Evolutionary conservation across 306 rosid genomes (phyloP).

Genomic region (cucumber (Cucumis sativus)): DNA sequence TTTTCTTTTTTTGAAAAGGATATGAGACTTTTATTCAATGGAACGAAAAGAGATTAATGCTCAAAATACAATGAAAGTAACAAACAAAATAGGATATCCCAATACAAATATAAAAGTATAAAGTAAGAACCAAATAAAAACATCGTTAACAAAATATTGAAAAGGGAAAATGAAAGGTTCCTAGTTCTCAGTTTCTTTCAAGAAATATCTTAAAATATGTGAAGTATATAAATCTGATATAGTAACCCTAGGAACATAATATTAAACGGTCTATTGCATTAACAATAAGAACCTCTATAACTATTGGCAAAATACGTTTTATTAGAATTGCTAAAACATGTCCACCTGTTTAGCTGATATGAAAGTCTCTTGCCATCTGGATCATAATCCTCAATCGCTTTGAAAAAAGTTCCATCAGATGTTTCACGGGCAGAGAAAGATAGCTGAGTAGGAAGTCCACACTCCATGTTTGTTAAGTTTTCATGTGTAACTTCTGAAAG

Average conservation of each 20-base stretch:
- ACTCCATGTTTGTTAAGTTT: slow-evolving; percentile 72
- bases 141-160: too few relatives aligned
- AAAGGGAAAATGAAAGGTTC: too few relatives aligned
- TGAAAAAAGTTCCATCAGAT: slow-evolving; percentile 88
- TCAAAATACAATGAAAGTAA: too few relatives aligned
- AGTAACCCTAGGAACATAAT: background rate
- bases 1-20: too few relatives aligned
- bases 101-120: too few relatives aligned
- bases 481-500: slow-evolving; percentile 35
- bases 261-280: background rate
- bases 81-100: too few relatives aligned
- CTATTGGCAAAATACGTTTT: background rate
- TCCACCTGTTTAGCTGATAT: slow-evolving; percentile 71
- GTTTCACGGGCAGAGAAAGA: slow-evolving; percentile 96
- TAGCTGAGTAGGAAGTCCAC: slow-evolving; percentile 80
- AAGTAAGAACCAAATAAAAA: too few relatives aligned
- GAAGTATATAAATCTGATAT: background rate
- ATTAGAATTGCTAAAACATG: background rate
- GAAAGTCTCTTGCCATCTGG: slow-evolving; percentile 79
- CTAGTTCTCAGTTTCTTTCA: too few relatives aligned
- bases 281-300: background rate
- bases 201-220: too few relatives aligned
- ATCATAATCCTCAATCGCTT: slow-evolving; percentile 88
- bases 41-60: too few relatives aligned
- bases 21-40: too few relatives aligned